Evolutionary conservation across 495 filamentous ascomycete species (phyloP).

Genomic region (Xeromyces bisporus): DNA sequence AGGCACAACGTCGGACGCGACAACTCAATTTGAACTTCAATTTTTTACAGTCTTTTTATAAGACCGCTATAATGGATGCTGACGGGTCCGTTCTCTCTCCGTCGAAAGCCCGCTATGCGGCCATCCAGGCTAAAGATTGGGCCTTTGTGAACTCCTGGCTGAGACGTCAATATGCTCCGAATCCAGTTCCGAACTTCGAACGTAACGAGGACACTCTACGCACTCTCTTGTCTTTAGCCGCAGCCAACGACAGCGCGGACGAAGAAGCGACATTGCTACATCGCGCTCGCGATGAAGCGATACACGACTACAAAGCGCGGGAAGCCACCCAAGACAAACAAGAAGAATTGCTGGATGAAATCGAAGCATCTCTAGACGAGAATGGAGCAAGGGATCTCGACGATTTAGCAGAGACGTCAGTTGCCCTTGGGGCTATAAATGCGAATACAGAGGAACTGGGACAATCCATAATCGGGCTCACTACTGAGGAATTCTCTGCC

Average conservation of each 20-base stretch:
- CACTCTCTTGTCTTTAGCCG: slow-evolving; percentile 55
- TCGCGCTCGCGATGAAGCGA: slow-evolving; percentile 22
- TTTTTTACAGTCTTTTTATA: too few species aligned
- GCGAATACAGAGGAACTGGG: slow-evolving; percentile 19
- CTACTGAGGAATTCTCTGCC: slow-evolving; percentile 22
- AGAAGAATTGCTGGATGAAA: slow-evolving; percentile 23
- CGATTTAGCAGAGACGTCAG: slow-evolving; percentile 23
- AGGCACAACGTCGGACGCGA: too few species aligned
- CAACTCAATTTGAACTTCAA: too few species aligned
- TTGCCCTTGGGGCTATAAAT: slow-evolving; percentile 16
- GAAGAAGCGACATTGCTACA: slow-evolving; percentile 47
- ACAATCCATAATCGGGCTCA: slow-evolving; percentile 26
- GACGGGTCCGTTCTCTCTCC: slow-evolving; percentile 28
- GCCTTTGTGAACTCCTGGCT: slow-evolving; percentile 75
- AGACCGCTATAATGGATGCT: slow-evolving; percentile 2
- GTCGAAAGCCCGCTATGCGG: slow-evolving; percentile 30
- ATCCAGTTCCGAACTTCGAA: slow-evolving; percentile 52
- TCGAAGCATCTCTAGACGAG: slow-evolving; percentile 26
- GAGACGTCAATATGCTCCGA: slow-evolving; percentile 43
- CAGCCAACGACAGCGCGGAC: slow-evolving; percentile 66
- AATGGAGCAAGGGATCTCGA: slow-evolving; percentile 17
- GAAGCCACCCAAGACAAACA: slow-evolving; percentile 17
- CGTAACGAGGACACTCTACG: slow-evolving; percentile 70
- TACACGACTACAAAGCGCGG: slow-evolving; percentile 16
- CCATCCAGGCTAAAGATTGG: slow-evolving; percentile 64